phyloP scores from a whole-genome alignment of 257 asterid species.

The Mentha longifolia region DNA sequence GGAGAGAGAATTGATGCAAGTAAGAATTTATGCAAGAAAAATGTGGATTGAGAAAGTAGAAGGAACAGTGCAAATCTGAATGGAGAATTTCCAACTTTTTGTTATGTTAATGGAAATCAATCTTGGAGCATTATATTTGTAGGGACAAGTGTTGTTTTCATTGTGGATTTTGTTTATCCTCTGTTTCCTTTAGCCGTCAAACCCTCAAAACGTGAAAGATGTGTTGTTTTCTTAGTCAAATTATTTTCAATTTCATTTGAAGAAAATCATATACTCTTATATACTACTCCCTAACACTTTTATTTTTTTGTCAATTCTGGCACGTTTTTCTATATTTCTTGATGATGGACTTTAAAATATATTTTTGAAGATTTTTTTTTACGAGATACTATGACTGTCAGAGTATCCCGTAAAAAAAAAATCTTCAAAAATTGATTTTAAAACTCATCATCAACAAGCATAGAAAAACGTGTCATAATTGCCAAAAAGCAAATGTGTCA shows the following conservation, averaged over 20 bases:
- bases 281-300: no score
- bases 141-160: constrained; percentile 1
- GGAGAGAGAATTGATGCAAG: constrained; percentile 13
- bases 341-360: no score
- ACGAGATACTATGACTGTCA: no score
- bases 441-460: no score
- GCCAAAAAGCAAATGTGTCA: no score
- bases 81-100: background rate
- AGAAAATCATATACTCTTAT: no score
- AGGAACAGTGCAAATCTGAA: constrained; percentile 27
- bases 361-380: no score
- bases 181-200: background rate
- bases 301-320: no score
- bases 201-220: constrained; percentile 1
- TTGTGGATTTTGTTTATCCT: background rate
- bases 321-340: no score
- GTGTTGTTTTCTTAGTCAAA: background rate
- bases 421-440: no score
- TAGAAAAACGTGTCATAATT: no score
- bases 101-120: background rate
- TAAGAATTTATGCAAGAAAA: constrained; percentile 16
- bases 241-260: background rate
- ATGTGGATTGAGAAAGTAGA: constrained; percentile 4
- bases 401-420: no score
- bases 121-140: background rate